These are phyloP conservation scores for Acidomyces sp. DNA, from an alignment of 495 filamentous ascomycete genomes.

Conservation along the genomic window DNA sequence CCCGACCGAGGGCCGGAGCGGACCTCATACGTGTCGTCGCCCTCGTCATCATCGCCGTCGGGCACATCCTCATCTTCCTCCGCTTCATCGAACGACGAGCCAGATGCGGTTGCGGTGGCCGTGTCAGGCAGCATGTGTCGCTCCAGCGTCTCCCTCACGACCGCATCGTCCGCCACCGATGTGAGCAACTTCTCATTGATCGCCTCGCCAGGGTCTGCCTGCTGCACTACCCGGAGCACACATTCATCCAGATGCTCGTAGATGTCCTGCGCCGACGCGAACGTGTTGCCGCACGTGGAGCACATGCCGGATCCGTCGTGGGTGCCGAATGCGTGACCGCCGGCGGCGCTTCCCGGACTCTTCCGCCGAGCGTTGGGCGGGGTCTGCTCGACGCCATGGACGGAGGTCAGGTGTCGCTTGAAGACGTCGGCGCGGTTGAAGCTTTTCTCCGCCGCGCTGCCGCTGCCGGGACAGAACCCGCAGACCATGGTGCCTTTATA, in stretches of 20 bases:
- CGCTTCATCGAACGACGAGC: slow-evolving; percentile 43
- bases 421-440: slow-evolving; percentile 99
- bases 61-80: slow-evolving; percentile 51
- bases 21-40: slow-evolving; percentile 31
- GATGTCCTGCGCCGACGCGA: slow-evolving; percentile 91
- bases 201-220: slow-evolving; percentile 88
- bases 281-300: slow-evolving; percentile 84
- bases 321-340: background rate
- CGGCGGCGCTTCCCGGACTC: slow-evolving; percentile 40
- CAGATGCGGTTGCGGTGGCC: slow-evolving; percentile 34
- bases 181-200: slow-evolving; percentile 81
- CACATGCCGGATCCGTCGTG: slow-evolving; percentile 59
- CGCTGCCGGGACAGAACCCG: slow-evolving; percentile 88
- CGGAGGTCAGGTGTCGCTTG: slow-evolving; percentile 88
- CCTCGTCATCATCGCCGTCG: slow-evolving; percentile 45
- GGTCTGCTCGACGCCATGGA: slow-evolving; percentile 90
- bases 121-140: slow-evolving; percentile 57
- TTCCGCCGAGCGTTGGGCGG: slow-evolving; percentile 91
- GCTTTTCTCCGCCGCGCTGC: slow-evolving; percentile 87
- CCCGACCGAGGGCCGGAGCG: slow-evolving; percentile 36
- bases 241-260: slow-evolving; percentile 99
- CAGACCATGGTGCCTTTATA: slow-evolving; percentile 99
- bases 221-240: slow-evolving; percentile 91
- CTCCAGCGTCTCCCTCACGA: slow-evolving; percentile 71
- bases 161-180: slow-evolving; percentile 70